Conservation (phyloP, 805 yeast genomes). For the Wickerhamiella australiensis region DNA sequence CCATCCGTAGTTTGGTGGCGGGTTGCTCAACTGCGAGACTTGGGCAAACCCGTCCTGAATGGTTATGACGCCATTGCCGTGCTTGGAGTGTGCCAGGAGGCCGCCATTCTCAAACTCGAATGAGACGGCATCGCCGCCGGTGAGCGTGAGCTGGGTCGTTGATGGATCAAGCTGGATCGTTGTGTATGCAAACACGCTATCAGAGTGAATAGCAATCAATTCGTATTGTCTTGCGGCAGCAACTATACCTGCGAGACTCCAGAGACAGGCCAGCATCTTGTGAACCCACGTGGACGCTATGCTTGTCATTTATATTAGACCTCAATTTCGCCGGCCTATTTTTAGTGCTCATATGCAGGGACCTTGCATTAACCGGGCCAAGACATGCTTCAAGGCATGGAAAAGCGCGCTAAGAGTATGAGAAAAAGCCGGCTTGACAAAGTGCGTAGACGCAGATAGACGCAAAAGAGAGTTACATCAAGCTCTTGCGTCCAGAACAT, state of each 20-base stretch:
- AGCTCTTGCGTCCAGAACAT: too few relatives aligned
- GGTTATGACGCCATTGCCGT: neutral
- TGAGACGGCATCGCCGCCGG: neutral
- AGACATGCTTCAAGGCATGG: too few relatives aligned
- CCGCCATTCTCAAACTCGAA: neutral
- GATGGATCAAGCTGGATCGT: neutral
- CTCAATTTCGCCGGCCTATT: too few relatives aligned
- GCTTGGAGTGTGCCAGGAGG: neutral
- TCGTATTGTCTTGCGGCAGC: neutral
- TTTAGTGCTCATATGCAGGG: neutral
- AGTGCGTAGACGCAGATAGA: too few relatives aligned
- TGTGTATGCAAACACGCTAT: neutral
- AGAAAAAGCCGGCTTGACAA: too few relatives aligned
- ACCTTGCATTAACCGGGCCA: too few relatives aligned
- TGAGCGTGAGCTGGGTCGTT: neutral
- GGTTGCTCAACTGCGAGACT: neutral
- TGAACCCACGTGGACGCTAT: neutral
- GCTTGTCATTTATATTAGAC: neutral
- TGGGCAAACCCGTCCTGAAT: neutral
- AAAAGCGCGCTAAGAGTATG: too few relatives aligned
- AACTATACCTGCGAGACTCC: neutral
- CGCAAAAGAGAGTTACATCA: too few relatives aligned
- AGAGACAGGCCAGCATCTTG: neutral
- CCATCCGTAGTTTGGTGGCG: neutral
- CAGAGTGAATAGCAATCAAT: slow-evolving; percentile 5